These are phyloP conservation scores for Rhizopogon rudus DNA, from an alignment of 768 basidiomycete genomes.

Conservation along the genomic window DNA sequence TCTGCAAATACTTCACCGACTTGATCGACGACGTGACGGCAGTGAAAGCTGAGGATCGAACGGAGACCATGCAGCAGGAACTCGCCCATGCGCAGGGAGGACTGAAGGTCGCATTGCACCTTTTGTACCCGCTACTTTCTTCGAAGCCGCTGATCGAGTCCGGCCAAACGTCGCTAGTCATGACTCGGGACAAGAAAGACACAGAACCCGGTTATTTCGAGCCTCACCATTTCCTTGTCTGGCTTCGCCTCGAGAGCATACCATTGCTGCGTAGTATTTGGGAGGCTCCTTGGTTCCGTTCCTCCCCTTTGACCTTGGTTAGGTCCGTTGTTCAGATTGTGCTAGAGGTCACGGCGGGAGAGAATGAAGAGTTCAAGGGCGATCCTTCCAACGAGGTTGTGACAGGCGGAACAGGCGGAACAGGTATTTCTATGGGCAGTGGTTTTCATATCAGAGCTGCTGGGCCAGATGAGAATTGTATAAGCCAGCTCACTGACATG, in stretches of 20 bases:
- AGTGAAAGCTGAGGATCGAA: conserved; percentile 50
- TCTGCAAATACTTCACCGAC: conserved; percentile 49
- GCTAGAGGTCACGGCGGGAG: conserved; percentile 75
- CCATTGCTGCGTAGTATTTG: conserved; percentile 70
- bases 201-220: conserved; percentile 79
- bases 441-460: conserved; percentile 30
- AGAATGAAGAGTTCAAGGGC: conserved; percentile 67
- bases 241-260: conserved; percentile 63
- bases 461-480: conserved; percentile 70
- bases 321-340: conserved; percentile 73
- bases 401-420: conserved; percentile 22
- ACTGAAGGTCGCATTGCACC: conserved; percentile 73
- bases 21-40: conserved; percentile 52
- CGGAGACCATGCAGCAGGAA: conserved; percentile 53
- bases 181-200: conserved; percentile 74
- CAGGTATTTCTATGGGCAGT: conserved; percentile 25
- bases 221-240: conserved; percentile 82
- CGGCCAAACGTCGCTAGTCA: conserved; percentile 68
- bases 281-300: conserved; percentile 78
- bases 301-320: conserved; percentile 69
- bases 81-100: conserved; percentile 76
- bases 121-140: conserved; percentile 72
- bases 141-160: conserved; percentile 83
- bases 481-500: conserved; percentile 90
- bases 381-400: conserved; percentile 35